Evolutionary conservation across 2,329 filamentous ascomycete genomes (phyloP).

Genomic region (Microsporum ferrugineum): DNA sequence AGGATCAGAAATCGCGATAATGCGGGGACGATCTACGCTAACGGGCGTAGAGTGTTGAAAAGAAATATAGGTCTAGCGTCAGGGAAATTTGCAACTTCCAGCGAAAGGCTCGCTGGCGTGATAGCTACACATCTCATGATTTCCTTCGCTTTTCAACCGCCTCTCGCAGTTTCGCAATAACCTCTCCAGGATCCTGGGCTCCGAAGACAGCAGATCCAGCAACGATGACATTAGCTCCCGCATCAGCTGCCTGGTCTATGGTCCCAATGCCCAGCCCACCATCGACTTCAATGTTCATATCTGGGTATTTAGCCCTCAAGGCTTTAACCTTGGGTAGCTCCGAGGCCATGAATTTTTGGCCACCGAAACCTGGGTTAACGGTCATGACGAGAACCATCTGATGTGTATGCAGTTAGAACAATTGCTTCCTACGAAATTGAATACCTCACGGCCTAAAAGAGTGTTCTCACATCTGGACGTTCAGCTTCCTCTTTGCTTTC

Average conservation of each 20-base stretch:
- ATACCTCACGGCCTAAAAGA: neutral
- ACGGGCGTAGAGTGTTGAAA: neutral
- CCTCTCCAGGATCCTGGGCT: slow-evolving; percentile 73
- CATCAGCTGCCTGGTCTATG: slow-evolving; percentile 86
- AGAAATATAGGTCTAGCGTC: neutral
- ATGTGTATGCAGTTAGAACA: neutral
- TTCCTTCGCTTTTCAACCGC: slow-evolving; percentile 57
- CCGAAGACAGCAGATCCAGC: slow-evolving; percentile 94
- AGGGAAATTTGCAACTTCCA: neutral
- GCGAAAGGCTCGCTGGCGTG: neutral
- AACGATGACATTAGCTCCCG: slow-evolving; percentile 95
- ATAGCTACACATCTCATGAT: neutral
- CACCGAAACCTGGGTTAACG: slow-evolving; percentile 91
- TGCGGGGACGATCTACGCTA: neutral
- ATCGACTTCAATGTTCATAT: slow-evolving; percentile 95
- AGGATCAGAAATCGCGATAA: neutral
- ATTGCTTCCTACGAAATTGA: neutral
- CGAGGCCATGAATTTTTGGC: slow-evolving; percentile 95
- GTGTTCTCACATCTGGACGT: slow-evolving; percentile 66
- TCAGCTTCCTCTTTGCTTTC: slow-evolving; percentile 62
- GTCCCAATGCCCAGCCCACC: slow-evolving; percentile 80
- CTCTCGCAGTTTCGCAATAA: slow-evolving; percentile 69
- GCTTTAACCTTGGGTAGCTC: slow-evolving; percentile 88
- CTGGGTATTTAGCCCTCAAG: slow-evolving; percentile 70
- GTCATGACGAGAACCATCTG: slow-evolving; percentile 99